A percentile compares a stretch with the other conserved stretches of the same genome.
Evolutionary conservation across 257 asterid genomes (phyloP).

Genomic region (Vinca minor): DNA sequence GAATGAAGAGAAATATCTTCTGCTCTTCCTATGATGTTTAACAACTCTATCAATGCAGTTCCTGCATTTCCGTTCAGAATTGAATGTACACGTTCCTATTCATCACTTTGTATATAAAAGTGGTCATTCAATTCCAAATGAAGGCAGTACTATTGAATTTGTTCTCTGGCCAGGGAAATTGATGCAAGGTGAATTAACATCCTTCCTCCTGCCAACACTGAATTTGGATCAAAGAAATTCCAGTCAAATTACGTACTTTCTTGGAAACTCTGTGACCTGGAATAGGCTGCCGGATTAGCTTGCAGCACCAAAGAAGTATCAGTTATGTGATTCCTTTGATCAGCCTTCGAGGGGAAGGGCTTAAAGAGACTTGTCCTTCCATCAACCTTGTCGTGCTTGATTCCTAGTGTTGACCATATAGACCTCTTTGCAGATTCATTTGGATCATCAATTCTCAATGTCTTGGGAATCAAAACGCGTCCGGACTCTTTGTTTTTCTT

Average conservation of each 20-base stretch:
- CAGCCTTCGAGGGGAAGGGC: conserved; percentile 34
- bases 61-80: neutral
- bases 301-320: conserved; percentile 34
- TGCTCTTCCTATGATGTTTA: neutral
- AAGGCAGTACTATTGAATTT: neutral
- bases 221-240: neutral
- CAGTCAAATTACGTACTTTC: conserved; percentile 33
- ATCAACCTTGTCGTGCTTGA: conserved; percentile 18
- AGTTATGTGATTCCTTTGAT: conserved; percentile 13
- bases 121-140: no score
- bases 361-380: conserved; percentile 15
- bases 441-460: conserved; percentile 55
- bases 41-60: no score
- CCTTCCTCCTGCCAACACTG: conserved; percentile 8
- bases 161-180: conserved; percentile 4
- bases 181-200: no score
- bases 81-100: no score
- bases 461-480: conserved; percentile 36
- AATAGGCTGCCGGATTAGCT: conserved; percentile 81
- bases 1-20: conserved; percentile 2
- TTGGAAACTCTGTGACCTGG: conserved; percentile 57
- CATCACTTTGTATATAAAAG: no score
- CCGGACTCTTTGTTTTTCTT: conserved; percentile 15
- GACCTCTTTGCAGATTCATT: conserved; percentile 65
- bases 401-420: conserved; percentile 42